Base-by-base conservation (phyloP, 371 early-diverging fungal genomes). In the Mortierella sp. region DNA sequence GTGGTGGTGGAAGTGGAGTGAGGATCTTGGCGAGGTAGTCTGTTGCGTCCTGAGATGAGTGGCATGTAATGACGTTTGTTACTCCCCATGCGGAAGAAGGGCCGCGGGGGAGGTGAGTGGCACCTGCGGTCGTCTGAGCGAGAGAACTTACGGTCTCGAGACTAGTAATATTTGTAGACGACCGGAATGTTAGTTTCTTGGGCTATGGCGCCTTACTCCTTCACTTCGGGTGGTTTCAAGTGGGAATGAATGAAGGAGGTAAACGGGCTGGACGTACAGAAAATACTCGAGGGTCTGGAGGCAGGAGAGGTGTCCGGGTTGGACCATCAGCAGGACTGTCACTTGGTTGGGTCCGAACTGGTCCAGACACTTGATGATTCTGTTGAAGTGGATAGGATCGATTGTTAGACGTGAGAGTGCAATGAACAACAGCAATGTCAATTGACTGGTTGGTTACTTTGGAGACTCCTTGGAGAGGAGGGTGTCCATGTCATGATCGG, bases 231-330 rank as follows among this genome's bases (percentile, higher is more conserved):
- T n/a, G n/a, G n/a, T 26, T 55, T 19, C 10, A 2, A 26, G 26
- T 13, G 26, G 55, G 26, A 55, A 22, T 55, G 19, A 26, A 10
- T 44, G 47, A 19, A 43, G 31, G 24, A n/a, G n/a, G 41, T 9
- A 43, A 45, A 0, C 29, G 29, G 45, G 22, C 14, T 43, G 4
- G 2, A 70, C 69, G 45, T 68, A 79, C 79, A 79, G 66, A 37
- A 48, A 71, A 31, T 45, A 39, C 29, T 79, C 55, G 37, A 79
- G 61, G n/a, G 79, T 24, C 43, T 79, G 71, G 24, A 79, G 68
- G 10, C 68, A 63, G 16, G 76, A 70, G 16, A 65, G 31, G 48
- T 78, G 65, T 22, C 68, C 52, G 0, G 64, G 58, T 22, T 53
- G 79, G 43, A 55, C 39, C 64, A 79, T 47, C 22, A 75, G 22